Percentiles rank a stretch among this genome's conserved stretches.
Evolutionary conservation across 495 filamentous ascomycete species (phyloP).

Genomic region (Ascodesmis nigricans): DNA sequence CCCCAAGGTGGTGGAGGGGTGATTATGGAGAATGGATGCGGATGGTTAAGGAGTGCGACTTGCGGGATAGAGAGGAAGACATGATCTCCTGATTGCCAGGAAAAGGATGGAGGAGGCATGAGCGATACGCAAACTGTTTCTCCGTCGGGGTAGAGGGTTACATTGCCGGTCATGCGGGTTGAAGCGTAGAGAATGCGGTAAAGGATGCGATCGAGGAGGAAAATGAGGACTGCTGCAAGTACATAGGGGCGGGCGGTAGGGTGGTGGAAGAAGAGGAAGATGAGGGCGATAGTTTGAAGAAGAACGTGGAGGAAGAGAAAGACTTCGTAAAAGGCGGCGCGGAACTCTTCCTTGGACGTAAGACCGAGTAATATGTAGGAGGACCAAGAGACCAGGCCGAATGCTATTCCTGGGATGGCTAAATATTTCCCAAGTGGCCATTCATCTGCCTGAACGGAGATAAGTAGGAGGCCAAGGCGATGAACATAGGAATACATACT

Average conservation of each 20-base stretch:
- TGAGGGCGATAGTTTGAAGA: constrained; percentile 30
- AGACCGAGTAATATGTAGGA: constrained; percentile 31
- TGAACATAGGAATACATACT: constrained; percentile 3
- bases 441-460: constrained; percentile 19
- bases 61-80: constrained; percentile 34
- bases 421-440: constrained; percentile 23
- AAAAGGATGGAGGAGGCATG: constrained; percentile 1
- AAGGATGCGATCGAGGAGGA: constrained; percentile 34
- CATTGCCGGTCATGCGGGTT: constrained; percentile 24
- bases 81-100: constrained; percentile 35
- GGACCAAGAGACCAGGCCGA: constrained; percentile 29
- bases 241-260: constrained; percentile 24
- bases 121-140: constrained; percentile 29
- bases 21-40: constrained; percentile 41
- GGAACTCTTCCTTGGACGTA: constrained; percentile 30
- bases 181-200: constrained; percentile 32
- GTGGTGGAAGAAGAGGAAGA: constrained; percentile 35
- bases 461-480: background rate
- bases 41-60: constrained; percentile 29
- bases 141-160: constrained; percentile 29
- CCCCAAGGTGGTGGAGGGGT: constrained; percentile 25
- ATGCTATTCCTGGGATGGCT: constrained; percentile 22
- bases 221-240: constrained; percentile 28
- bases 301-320: constrained; percentile 35
- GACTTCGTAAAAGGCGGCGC: constrained; percentile 33